Percentiles rank a stretch among this genome's conserved stretches.
Conservation (phyloP, 306 rosid species). For the Senna siamea region DNA sequence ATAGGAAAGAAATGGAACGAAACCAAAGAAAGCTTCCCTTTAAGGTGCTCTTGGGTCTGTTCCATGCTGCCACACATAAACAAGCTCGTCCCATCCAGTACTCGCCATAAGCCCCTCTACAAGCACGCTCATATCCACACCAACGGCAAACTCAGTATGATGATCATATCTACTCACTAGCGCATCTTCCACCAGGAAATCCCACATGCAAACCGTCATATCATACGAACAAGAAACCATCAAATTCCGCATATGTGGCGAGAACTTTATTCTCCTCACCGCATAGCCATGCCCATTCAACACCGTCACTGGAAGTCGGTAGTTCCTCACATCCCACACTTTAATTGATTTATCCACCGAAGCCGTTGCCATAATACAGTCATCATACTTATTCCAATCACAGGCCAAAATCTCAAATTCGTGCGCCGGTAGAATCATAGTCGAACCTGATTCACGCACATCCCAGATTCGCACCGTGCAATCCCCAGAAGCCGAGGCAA, state of each 20-base stretch:
- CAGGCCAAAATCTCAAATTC: slow-evolving; percentile 72
- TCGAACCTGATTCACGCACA: slow-evolving; percentile 82
- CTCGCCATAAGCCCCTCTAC: slow-evolving; percentile 93
- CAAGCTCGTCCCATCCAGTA: slow-evolving; percentile 96
- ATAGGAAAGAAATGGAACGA: neutral
- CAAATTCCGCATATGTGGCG: slow-evolving; percentile 70
- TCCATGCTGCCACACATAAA: slow-evolving; percentile 90
- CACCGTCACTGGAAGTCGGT: slow-evolving; percentile 64
- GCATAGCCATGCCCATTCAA: slow-evolving; percentile 87
- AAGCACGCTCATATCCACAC: slow-evolving; percentile 91
- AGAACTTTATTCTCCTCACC: slow-evolving; percentile 76
- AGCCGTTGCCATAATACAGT: slow-evolving; percentile 73
- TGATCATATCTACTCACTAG: slow-evolving; percentile 85
- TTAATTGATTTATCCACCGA: slow-evolving; percentile 83
- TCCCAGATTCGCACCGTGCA: slow-evolving; percentile 92
- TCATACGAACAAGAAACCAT: slow-evolving; percentile 86
- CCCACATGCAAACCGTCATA: slow-evolving; percentile 93
- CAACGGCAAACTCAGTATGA: slow-evolving; percentile 88
- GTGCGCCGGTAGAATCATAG: slow-evolving; percentile 82
- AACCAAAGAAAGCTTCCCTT: slow-evolving; percentile 35
- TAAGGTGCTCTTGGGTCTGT: slow-evolving; percentile 88
- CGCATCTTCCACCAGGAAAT: slow-evolving; percentile 86
- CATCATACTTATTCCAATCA: slow-evolving; percentile 96
- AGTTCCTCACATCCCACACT: slow-evolving; percentile 86
- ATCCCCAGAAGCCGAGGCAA: slow-evolving; percentile 95